Base-by-base conservation (phyloP, 169 alveolate species). In the Eimeria maxima region DNA sequence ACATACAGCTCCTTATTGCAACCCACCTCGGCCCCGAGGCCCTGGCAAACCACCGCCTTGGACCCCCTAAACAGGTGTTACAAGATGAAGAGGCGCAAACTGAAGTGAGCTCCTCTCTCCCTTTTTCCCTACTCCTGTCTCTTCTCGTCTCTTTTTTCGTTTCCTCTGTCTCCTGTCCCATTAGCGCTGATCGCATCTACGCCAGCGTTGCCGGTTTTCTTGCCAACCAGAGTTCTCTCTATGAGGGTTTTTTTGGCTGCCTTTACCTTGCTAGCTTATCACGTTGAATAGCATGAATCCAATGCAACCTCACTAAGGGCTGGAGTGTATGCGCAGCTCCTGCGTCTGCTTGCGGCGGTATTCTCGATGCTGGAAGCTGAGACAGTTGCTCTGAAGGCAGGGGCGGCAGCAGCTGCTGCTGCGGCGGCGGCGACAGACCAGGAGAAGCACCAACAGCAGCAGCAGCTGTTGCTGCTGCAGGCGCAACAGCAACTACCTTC, bases 241-340 rank as follows among this genome's bases (percentile, higher is more conserved):
- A 7, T 50, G 57, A 7, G 57, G 18, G 57, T 50, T 11, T 11
- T 50, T 50, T 50, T 50, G 57, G 5, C 57, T 50, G 18, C 57
- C 11, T 50, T 50, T 50, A 11, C 11, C 57, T 50, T 11, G 5
- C 11, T 50, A 50, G 5, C 57, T 50, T n/a, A n/a, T n/a, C n/a
- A n/a, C n/a, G n/a, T n/a, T n/a, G n/a, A n/a, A n/a, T n/a, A n/a
- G n/a, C n/a, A n/a, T 16, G 74, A 5, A n/a, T 65, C 10, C 74
- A 65, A 16, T 5, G 74, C 33, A 4, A 22, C 29, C 33, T 65
- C 18, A 8, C n/a, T 65, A 14, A n/a, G 74, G 74, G 29, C 74
- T 65, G 10, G 74, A 47, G 83, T 73, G 83, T 18, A 42, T 38
- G 83, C 83, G 44, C 83, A 73, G 83, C 83, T 73, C 45, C 45